Percentiles rank a stretch among this genome's conserved stretches.
These are phyloP conservation scores for Cutaneotrichosporon sp. DNA, from an alignment of 1,284 basidiomycete species.

Conservation along the genomic window DNA sequence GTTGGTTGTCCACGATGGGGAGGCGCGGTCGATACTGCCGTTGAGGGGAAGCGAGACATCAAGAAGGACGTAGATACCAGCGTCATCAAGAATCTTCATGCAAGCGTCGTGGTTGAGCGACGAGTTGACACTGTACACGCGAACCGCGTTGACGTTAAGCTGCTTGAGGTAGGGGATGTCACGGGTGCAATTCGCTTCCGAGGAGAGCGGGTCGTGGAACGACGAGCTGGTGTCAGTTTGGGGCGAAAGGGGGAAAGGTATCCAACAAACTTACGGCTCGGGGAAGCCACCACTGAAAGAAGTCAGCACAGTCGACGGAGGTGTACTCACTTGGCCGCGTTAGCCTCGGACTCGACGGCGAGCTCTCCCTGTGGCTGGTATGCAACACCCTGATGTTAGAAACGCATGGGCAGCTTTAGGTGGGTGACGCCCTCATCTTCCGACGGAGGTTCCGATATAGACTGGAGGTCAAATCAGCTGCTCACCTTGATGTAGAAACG, in stretches of 20 bases:
- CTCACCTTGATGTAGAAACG: slow-evolving; percentile 79
- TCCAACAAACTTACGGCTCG: slow-evolving; percentile 57
- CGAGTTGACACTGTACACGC: slow-evolving; percentile 81
- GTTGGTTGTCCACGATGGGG: slow-evolving; percentile 78
- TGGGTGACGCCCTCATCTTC: not conserved
- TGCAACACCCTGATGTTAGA: slow-evolving; percentile 63
- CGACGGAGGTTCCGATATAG: not conserved
- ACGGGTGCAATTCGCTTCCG: slow-evolving; percentile 67
- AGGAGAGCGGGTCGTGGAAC: slow-evolving; percentile 68
- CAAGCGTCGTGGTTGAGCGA: slow-evolving; percentile 79
- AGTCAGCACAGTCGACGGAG: slow-evolving; percentile 8
- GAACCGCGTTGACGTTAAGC: slow-evolving; percentile 61
- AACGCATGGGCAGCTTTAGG: not conserved
- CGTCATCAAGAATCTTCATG: slow-evolving; percentile 72
- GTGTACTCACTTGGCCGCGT: slow-evolving; percentile 55
- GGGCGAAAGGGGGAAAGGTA: slow-evolving; percentile 34
- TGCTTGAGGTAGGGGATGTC: slow-evolving; percentile 73
- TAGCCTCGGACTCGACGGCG: slow-evolving; percentile 54
- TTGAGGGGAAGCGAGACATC: slow-evolving; percentile 81
- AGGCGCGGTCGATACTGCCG: slow-evolving; percentile 75
- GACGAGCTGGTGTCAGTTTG: slow-evolving; percentile 30
- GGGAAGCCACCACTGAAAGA: slow-evolving; percentile 60
- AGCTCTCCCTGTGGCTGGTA: slow-evolving; percentile 79
- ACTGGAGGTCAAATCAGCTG: not conserved
- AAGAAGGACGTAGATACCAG: slow-evolving; percentile 87